Evolutionary conservation across 2,329 filamentous ascomycete species (phyloP), one percentile per base, ranked within the genome.

Genomic region (Lomentospora prolificans): DNA sequence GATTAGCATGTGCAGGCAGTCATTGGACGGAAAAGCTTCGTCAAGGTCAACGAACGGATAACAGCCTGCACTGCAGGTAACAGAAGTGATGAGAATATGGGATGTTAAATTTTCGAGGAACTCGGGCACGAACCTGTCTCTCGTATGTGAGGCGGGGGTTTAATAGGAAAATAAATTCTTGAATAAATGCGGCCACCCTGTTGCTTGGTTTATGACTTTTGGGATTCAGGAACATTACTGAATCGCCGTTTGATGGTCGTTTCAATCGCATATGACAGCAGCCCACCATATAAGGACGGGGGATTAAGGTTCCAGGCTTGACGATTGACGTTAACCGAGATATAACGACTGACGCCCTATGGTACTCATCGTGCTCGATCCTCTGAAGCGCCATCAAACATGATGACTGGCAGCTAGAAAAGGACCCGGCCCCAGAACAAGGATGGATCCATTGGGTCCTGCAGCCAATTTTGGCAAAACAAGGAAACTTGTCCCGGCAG

Each of bases 191-290:
- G 2, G 48, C 48, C n/a, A 27, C 2, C 24, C 9, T 44, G 14
- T 1, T 14, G 27, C 50, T 8, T 22, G 52, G 14, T 46, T 46
- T 46, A 54, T 54, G 46, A 24, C 27, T 33, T 14, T 17, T 44
- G 19, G 10, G 52, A 36, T 27, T 24, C 24, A 25, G 5, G 36
- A 36, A 24, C 52, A 44, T 44, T 30, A 36, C 27, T 44, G 41
- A 28, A 39, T 46, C 36, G 24, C 52, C 8, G 24, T 46, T 55
- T 55, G 27, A 55, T 55, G 53, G n/a, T 50, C 39, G 53, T 55
- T 50, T 50, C 25, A 55, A 55, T 55, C 31, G 41, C 53, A 48
- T 50, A 55, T 55, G 53, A 12, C 17, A 55, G 53, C 27, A 27
- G 22, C 44, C 33, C 27, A 33, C 39, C 25, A 39, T 46, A 30